Evolutionary conservation across 768 basidiomycete genomes (phyloP).

Genomic region (Harrya chromipes): DNA sequence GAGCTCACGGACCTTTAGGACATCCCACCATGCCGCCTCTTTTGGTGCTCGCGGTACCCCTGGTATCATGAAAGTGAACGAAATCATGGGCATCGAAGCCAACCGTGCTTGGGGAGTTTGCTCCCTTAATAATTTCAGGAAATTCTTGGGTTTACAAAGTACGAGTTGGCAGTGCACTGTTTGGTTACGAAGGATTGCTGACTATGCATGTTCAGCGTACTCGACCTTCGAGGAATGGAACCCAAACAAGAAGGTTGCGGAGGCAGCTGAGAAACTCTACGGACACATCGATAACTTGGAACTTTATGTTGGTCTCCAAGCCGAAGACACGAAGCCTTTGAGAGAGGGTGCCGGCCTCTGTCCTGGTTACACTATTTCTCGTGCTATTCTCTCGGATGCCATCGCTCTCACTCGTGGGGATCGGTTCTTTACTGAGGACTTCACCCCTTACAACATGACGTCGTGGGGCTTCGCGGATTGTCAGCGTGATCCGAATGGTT

Average conservation of each 20-base stretch:
- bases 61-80: conserved; percentile 68
- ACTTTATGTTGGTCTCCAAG: conserved; percentile 77
- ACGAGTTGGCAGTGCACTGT: conserved; percentile 13
- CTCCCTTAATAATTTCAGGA: conserved; percentile 80
- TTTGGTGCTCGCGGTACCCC: conserved; percentile 81
- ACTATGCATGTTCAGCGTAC: conserved; percentile 46
- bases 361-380: conserved; percentile 81
- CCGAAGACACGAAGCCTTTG: conserved; percentile 72
- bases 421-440: conserved; percentile 77
- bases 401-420: conserved; percentile 86
- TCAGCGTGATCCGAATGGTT: conserved; percentile 66
- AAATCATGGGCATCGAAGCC: conserved; percentile 82
- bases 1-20: conserved; percentile 38
- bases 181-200: background rate
- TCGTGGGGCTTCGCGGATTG: conserved; percentile 85
- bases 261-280: conserved; percentile 74
- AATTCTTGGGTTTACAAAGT: conserved; percentile 79
- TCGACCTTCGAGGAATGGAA: conserved; percentile 80
- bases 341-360: conserved; percentile 81
- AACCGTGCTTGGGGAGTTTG: conserved; percentile 79
- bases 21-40: conserved; percentile 65
- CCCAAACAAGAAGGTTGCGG: conserved; percentile 61
- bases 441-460: conserved; percentile 76
- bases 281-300: conserved; percentile 74
- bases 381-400: conserved; percentile 83